These are phyloP conservation scores for Aristolochia contorta DNA, from an alignment of 164 flowering plant species.

Conservation along the genomic window DNA sequence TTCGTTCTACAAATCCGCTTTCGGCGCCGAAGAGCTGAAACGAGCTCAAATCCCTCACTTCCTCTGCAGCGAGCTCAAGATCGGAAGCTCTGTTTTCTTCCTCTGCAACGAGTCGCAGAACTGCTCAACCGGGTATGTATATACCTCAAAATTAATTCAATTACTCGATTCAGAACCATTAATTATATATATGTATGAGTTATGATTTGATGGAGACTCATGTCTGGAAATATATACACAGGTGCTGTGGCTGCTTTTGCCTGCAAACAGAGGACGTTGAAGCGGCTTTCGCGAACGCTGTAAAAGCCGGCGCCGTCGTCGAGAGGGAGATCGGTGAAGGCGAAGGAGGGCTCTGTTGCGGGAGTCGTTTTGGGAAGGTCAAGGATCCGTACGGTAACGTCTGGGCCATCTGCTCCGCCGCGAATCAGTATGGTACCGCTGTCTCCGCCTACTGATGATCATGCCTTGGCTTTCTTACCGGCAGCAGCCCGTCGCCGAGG, in stretches of 20 bases:
- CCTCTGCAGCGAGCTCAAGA: slow-evolving; percentile 62
- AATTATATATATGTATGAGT: too few relatives aligned
- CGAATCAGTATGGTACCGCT: too few relatives aligned
- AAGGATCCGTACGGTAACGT: slow-evolving; percentile 4
- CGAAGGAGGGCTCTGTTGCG: neutral
- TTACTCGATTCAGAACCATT: too few relatives aligned
- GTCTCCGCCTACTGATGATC: too few relatives aligned
- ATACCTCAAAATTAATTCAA: too few relatives aligned
- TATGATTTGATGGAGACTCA: neutral
- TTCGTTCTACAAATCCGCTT: slow-evolving; percentile 65
- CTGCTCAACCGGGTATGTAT: slow-evolving; percentile 31
- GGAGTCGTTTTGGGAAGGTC: neutral
- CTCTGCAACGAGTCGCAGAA: slow-evolving; percentile 37
- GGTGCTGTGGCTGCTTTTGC: neutral
- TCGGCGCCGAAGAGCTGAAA: slow-evolving; percentile 64
- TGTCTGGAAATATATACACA: neutral
- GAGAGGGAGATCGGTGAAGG: neutral
- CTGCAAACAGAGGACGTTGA: slow-evolving; percentile 1
- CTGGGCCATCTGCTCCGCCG: slow-evolving; percentile 4
- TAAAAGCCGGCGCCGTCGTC: neutral
- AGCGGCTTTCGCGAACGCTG: neutral
- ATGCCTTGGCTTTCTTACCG: too few relatives aligned
- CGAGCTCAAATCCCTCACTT: slow-evolving; percentile 46
- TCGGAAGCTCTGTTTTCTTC: slow-evolving; percentile 19
- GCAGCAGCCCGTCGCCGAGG: too few relatives aligned